Base-by-base conservation (phyloP, 2,329 filamentous ascomycete genomes). In the Botryotinia calthae region DNA sequence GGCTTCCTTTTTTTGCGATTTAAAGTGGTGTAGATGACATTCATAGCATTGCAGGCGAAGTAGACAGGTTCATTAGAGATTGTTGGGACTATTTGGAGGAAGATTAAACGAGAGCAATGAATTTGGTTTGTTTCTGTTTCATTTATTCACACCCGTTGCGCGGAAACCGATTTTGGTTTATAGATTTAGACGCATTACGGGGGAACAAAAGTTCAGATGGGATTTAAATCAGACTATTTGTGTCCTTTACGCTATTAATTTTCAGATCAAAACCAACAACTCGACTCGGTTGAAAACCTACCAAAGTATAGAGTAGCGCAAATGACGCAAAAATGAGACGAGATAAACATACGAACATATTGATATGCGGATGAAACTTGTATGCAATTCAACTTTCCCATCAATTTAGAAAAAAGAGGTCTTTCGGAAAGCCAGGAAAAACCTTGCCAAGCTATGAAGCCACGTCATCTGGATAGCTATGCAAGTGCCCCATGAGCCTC, bases 41-140 rank as follows among this genome's bases (percentile, higher is more conserved):
- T 20, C 10, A 25, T 25, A 22, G 28, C 3, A 59, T 37, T 4
- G 31, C 28, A 59, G 31, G 12, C n/a, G 2, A 54, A 28, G 51
- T 8, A 4, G 12, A 28, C n/a, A 28, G 51, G 51, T 28, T 28
- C 14, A 28, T 28, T 8, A 28, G 12, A 14, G n/a, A n/a, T 54
- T 28, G n/a, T 6, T 18, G 51, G n/a, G 5, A 54, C 0, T 54
- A 54, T 28, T 18, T 54, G 14, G 25, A 54, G 22, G 59, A 34
- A 4, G 25, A n/a, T n/a, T n/a, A 14, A 7, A 37, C n/a, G 1
- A 14, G 6, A 62, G 3, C n/a, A 25, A 6, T 16, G 14, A 0
- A 54, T 18, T 28, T 34, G 16, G 22, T 31, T 22, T 4, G 12
- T 59, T 4, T 3, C 18, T 22, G 2, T n/a, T 54, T 16, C 10